These are phyloP conservation scores for Mediolabrus comicus DNA, from an alignment of 108 stramenopile species.

Conservation along the genomic window DNA sequence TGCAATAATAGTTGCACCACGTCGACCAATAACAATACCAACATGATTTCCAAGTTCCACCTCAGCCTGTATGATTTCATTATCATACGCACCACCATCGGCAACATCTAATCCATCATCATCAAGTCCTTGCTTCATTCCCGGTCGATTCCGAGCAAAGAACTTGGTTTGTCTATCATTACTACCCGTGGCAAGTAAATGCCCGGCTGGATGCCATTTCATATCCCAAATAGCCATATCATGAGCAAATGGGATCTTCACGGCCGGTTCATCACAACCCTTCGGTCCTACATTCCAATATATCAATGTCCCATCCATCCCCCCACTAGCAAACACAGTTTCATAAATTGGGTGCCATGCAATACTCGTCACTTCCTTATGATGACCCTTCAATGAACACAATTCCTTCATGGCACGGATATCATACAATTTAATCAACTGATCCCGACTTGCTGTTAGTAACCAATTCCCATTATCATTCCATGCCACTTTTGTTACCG, in stretches of 20 bases:
- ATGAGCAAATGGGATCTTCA: conserved; percentile 87
- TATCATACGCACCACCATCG: conserved; percentile 32
- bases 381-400: conserved; percentile 83
- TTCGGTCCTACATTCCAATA: conserved; percentile 94
- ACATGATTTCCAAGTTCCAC: conserved; percentile 90
- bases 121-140: conserved; percentile 70
- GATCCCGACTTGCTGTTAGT: conserved; percentile 88
- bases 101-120: conserved; percentile 52
- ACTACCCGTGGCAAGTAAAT: conserved; percentile 86
- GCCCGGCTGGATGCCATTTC: conserved; percentile 96
- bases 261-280: conserved; percentile 80
- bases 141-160: conserved; percentile 91
- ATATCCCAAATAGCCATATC: conserved; percentile 97
- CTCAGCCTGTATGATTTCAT: conserved; percentile 74
- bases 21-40: conserved; percentile 86
- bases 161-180: conserved; percentile 95
- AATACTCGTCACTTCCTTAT: conserved; percentile 89
- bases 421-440: conserved; percentile 93
- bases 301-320: conserved; percentile 92
- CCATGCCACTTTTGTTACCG: conserved; percentile 92
- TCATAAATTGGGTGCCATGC: conserved; percentile 97
- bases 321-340: conserved; percentile 90
- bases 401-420: conserved; percentile 93
- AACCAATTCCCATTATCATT: conserved; percentile 97
- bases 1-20: conserved; percentile 88